Evolutionary conservation across 1,139 yeast species (phyloP).

Genomic region (Taphrina betulina): DNA sequence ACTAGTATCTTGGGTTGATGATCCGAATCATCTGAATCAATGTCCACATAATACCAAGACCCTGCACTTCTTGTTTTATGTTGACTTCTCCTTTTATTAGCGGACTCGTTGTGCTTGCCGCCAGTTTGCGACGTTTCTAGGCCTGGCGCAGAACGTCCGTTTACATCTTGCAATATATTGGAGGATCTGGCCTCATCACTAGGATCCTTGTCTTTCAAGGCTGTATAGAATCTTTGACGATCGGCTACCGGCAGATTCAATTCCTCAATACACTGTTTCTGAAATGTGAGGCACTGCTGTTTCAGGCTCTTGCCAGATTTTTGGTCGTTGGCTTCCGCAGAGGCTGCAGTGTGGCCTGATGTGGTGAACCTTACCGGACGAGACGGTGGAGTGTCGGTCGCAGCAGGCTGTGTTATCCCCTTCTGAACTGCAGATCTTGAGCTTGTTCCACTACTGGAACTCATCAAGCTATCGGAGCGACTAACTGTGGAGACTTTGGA

Average conservation of each 20-base stretch:
- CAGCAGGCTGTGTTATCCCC: neutral
- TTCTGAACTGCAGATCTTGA: neutral
- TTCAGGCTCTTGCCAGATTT: neutral
- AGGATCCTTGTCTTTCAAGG: neutral
- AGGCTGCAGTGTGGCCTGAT: too few species aligned
- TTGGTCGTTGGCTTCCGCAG: neutral
- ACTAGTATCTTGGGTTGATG: neutral
- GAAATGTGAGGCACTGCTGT: neutral
- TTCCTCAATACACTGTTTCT: neutral
- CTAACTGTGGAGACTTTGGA: neutral
- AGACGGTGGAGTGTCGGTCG: neutral
- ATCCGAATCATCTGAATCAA: slow-evolving; percentile 4
- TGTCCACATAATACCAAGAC: slow-evolving; percentile 10
- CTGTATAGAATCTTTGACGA: neutral
- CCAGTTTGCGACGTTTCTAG: too few species aligned
- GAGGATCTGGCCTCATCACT: neutral
- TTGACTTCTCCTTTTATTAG: neutral
- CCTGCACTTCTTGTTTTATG: neutral
- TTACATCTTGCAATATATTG: too few species aligned
- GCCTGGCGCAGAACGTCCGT: too few species aligned
- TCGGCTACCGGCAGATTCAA: neutral
- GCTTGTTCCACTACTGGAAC: neutral
- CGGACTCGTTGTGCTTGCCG: neutral
- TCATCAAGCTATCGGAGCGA: neutral
- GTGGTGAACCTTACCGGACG: too few species aligned